A percentile compares a stretch with the other conserved stretches of the same genome.
Evolutionary conservation across 2,329 filamentous ascomycete genomes (phyloP).

Genomic region (Dothistroma pini): DNA sequence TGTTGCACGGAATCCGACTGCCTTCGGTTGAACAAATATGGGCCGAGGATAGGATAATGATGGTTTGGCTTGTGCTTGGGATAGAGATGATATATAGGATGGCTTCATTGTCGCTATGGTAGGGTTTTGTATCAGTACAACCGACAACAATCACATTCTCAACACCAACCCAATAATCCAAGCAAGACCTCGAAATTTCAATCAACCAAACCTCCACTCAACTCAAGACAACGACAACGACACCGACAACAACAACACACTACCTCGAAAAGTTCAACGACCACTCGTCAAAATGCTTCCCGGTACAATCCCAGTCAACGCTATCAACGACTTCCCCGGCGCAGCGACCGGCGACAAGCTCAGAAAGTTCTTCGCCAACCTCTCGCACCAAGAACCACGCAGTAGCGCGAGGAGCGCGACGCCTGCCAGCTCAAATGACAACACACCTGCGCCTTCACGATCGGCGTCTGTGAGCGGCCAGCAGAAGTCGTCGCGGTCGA

Average conservation of each 20-base stretch:
- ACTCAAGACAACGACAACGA: neutral
- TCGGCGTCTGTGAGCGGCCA: neutral
- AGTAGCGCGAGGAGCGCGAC: neutral
- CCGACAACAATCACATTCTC: neutral
- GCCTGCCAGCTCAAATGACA: neutral
- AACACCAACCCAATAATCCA: neutral
- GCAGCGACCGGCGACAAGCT: neutral
- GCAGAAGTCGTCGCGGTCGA: neutral
- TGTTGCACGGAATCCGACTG: neutral
- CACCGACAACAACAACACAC: neutral
- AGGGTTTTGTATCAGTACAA: neutral
- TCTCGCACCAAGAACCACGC: neutral
- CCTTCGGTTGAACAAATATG: neutral
- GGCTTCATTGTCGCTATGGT: neutral
- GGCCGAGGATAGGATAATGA: neutral
- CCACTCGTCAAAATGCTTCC: neutral
- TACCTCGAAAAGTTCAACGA: neutral
- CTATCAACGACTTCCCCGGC: conserved; percentile 5
- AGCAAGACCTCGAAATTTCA: neutral
- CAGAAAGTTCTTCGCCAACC: neutral
- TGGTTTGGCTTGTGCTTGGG: neutral
- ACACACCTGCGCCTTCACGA: neutral
- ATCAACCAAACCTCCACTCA: neutral
- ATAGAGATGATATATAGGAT: neutral
- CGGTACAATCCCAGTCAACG: neutral